Evolutionary conservation across 164 flowering plant species (phyloP), one percentile per base, ranked within the genome.

Genomic region (Warburgia ugandensis): DNA sequence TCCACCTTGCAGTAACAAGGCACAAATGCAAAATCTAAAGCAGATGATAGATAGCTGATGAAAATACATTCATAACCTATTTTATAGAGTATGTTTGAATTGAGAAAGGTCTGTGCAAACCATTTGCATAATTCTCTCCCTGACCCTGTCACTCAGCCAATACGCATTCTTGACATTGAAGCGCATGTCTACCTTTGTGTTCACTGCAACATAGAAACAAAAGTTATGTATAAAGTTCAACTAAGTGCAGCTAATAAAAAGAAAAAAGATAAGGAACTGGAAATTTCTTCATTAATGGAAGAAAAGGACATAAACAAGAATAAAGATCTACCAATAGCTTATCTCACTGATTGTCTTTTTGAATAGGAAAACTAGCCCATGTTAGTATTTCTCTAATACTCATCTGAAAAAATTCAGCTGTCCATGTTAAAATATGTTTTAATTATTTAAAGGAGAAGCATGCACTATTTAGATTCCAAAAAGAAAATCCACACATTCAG

Each of bases 181-280:
- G 47, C 99, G 94, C 99, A 94, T 89, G 66, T 94, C 99, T 61
- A 94, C 97, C 76, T 94, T 94, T 20, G 99, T 89, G 71, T 86
- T 94, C 51, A 94, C 99, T 89, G 81, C 29, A 46, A 39, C 31
- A 42, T 22, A 20, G 28, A 17, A 40, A 2, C 54, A 17, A 27
- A 17, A 16, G 5, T 11, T 12, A 31, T 6, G 35, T 6, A 22
- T 20, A 14, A 42, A 42, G 23, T 9, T 42, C 11, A 22, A 14
- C 26, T 20, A 20, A 3, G 5, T 7, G 13, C 2, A 44, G 47
- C 3, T 12, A 16, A 44, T 10, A 29, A 16, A 19, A 40, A 17
- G 19, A 40, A 21, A 40, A 2, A 40, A 25, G 45, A 21, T n/a
- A n/a, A n/a, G n/a, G n/a, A n/a, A n/a, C n/a, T n/a, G n/a, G n/a